Base-by-base conservation (phyloP, 2,329 filamentous ascomycete genomes). In the Clarireedia homoeocarpa region DNA sequence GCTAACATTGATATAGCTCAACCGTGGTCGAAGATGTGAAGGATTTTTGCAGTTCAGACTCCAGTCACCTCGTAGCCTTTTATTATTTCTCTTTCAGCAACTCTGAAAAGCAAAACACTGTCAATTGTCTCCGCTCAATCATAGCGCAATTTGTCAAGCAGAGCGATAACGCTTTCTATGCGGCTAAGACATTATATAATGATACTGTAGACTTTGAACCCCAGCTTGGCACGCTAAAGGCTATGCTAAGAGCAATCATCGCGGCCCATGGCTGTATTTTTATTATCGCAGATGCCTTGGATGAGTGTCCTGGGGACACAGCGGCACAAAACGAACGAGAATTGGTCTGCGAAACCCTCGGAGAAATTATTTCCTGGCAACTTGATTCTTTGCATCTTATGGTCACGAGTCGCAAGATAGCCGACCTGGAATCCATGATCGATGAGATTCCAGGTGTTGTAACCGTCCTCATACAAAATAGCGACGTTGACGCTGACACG, bases 81-180 rank as follows among this genome's bases (percentile, higher is more conserved):
- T 51, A 44, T 27, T 51, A 51, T 38, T 51, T 51, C 38, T 27
- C 49, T 27, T 51, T 51, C 38, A 44, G 17, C 9, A 24, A 44
- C 12, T 27, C n/a, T 2, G 15, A 51, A 9, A 51, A 51, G 39
- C 38, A 51, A 30, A 51, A 20, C 14, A 39, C 49, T n/a, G 15
- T 6, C 20, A 44, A 51, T 15, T 23, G 30, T 4, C 23, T 44
- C 5, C n/a, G 49, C 49, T 51, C 49, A 2, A 30, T 51, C 10
- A n/a, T 51, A 3, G 20, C 12, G 20, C 38, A 44, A 12, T 4
- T 42, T 6, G 6, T 51, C 14, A n/a, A 17, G 9, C n/a, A 14
- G 10, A 23, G 9, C 17, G 15, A 51, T 27, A 6, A 24, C 2
- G 38, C 17, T 12, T 17, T 51, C 7, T 5, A 44, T n/a, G 6